Conservation (phyloP, 371 early-diverging fungal genomes). For the Lichtheimia ornata region DNA sequence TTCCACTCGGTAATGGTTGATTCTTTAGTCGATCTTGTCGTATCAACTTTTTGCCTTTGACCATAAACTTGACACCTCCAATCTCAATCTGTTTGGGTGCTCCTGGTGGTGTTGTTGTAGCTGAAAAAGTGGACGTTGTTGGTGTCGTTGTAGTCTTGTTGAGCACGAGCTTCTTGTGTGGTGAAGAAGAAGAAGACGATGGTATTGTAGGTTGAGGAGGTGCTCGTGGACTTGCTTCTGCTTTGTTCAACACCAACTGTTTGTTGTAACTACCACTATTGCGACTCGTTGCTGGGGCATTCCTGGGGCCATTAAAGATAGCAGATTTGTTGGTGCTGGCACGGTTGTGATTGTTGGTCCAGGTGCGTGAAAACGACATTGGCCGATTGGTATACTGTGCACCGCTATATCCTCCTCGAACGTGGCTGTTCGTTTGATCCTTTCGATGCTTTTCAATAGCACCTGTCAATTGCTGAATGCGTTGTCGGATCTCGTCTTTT, state of each 20-base stretch:
- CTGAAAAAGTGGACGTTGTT: not conserved
- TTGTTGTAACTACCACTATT: not conserved
- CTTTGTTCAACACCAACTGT: slow-evolving; percentile 10
- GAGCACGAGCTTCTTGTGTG: slow-evolving; percentile 10
- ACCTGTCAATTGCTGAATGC: slow-evolving; percentile 34
- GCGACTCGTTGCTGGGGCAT: not conserved
- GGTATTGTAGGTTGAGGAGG: slow-evolving; percentile 11
- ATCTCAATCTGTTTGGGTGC: slow-evolving; percentile 41
- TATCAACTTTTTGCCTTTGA: slow-evolving; percentile 43
- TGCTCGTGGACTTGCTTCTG: not conserved
- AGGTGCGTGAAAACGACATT: not conserved
- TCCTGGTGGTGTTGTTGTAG: slow-evolving; percentile 6
- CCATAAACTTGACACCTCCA: slow-evolving; percentile 46
- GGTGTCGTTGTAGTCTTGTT: slow-evolving; percentile 6
- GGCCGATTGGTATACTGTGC: not conserved
- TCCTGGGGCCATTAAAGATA: not conserved
- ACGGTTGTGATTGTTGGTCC: slow-evolving; percentile 11
- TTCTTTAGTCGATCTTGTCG: slow-evolving; percentile 32
- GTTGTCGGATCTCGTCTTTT: slow-evolving; percentile 35
- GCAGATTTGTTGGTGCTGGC: not conserved
- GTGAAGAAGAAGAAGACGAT: slow-evolving; percentile 3
- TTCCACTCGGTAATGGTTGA: not conserved
- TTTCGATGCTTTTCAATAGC: slow-evolving; percentile 36
- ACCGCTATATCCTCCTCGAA: slow-evolving; percentile 3
- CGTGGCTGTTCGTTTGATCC: slow-evolving; percentile 9